Evolutionary conservation across 345 rosid species (phyloP).

Genomic region (Syzygium grande): DNA sequence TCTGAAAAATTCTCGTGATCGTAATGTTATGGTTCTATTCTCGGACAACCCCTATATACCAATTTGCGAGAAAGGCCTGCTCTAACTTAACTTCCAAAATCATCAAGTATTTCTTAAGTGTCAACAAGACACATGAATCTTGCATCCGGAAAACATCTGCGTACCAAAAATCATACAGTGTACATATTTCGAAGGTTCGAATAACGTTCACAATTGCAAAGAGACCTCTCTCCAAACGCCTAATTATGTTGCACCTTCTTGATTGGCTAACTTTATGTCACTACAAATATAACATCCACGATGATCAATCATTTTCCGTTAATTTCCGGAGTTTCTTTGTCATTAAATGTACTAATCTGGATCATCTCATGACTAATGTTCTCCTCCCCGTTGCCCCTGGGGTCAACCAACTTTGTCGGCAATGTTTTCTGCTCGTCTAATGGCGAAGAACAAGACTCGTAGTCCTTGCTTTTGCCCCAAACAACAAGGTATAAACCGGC

Average conservation of each 20-base stretch:
- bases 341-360: constrained; percentile 4
- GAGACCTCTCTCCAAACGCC: not conserved
- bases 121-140: not conserved
- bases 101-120: not conserved
- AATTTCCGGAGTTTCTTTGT: not conserved
- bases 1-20: not conserved
- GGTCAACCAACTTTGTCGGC: constrained; percentile 7
- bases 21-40: rapidly evolving
- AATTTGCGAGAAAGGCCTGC: not conserved
- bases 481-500: constrained; percentile 75
- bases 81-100: not conserved
- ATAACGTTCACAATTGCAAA: not conserved
- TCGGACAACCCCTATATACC: rapidly evolving
- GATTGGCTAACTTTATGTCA: not conserved
- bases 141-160: not conserved
- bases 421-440: constrained; percentile 10
- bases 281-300: not conserved
- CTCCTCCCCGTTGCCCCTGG: constrained; percentile 3
- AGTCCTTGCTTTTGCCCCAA: constrained; percentile 85
- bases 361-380: constrained; percentile 19
- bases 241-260: not conserved
- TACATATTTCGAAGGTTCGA: not conserved
- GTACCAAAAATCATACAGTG: not conserved
- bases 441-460: constrained; percentile 5
- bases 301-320: not conserved